phyloP scores from a whole-genome alignment of 306 rosid genomes.

The Potentilla sterilis region DNA sequence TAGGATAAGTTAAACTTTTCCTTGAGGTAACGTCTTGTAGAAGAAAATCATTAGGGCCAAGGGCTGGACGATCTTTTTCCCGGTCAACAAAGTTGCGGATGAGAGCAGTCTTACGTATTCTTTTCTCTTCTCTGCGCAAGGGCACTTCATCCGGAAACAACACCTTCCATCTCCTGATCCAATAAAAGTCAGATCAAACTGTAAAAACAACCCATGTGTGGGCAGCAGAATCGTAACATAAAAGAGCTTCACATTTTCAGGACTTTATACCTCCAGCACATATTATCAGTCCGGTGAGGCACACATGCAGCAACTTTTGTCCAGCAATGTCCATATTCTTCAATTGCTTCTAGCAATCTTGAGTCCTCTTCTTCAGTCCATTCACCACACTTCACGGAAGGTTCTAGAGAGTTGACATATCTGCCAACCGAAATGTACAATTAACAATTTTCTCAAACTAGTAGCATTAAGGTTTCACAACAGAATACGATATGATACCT shows the following conservation, averaged over 20 bases:
- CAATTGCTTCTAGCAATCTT: slow-evolving; percentile 65
- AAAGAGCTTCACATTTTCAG: slow-evolving; percentile 8
- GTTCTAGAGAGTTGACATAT: slow-evolving; percentile 79
- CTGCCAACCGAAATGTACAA: slow-evolving; percentile 48
- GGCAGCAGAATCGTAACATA: not conserved
- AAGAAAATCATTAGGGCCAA: slow-evolving; percentile 58
- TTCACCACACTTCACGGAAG: slow-evolving; percentile 64
- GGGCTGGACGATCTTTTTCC: slow-evolving; percentile 80
- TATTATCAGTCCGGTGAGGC: slow-evolving; percentile 85
- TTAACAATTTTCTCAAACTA: slow-evolving; percentile 20
- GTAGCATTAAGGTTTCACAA: slow-evolving; percentile 3
- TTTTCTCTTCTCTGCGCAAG: slow-evolving; percentile 67
- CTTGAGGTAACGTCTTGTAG: slow-evolving; percentile 38
- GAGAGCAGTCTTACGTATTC: slow-evolving; percentile 54
- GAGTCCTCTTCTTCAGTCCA: slow-evolving; percentile 91
- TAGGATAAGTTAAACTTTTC: slow-evolving; percentile 24
- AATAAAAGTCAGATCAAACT: not conserved
- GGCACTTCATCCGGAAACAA: slow-evolving; percentile 67
- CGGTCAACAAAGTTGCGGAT: slow-evolving; percentile 79
- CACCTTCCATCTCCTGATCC: slow-evolving; percentile 80
- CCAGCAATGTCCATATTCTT: slow-evolving; percentile 79
- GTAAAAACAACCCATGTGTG: not conserved
- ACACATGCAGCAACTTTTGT: slow-evolving; percentile 82
- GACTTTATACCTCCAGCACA: slow-evolving; percentile 75
- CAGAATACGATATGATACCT: slow-evolving; percentile 46